Base-by-base conservation (phyloP, 257 asterid species). In the Solanum virginianum region DNA sequence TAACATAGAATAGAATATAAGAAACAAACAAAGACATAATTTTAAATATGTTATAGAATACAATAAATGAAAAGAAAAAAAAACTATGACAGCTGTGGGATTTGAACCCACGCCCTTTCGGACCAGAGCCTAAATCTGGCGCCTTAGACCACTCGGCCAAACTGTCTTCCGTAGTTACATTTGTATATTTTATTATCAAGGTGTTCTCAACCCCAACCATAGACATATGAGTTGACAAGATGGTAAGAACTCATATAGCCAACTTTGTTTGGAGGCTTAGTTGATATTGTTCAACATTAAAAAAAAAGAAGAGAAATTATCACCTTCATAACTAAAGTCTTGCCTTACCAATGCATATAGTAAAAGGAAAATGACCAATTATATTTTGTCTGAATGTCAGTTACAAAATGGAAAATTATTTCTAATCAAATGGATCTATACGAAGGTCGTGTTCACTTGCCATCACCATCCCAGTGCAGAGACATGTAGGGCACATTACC, bases 71-170 rank as follows among this genome's bases (percentile, higher is more conserved):
- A 17, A 17, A 1, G 9, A 26, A 26, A 26, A 26, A 26, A 26
- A 1, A 26, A 1, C 2, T 26, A 1, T 29, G 29, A 29, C 2
- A 29, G 29, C 29, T 29, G 29, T 1, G 29, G 29, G 29, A 94
- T 94, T 96, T 96, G 97, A 94, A 96, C 97, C 97, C 98, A 96
- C 98, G 98, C 98, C 98, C 98, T 96, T 93, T 91, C 97, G 94
- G 97, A 93, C 98, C 97, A 92, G 95, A 94, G 99, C 98, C 98
- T 96, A 96, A 95, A 94, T 95, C 97, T 92, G 97, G 98, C 98
- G 97, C 98, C 99, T 94, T 96, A 96, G 97, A 96, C 98, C 98
- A 94, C 98, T 94, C 99, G 98, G 98, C 98, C 98, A 96, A 96
- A 94, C 95, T 92, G 98, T 93, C 96, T 0, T 8, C 8, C 91